Base-by-base conservation (phyloP, 192 early-diverging fungal genomes). In the Backusella tarrabulga region DNA sequence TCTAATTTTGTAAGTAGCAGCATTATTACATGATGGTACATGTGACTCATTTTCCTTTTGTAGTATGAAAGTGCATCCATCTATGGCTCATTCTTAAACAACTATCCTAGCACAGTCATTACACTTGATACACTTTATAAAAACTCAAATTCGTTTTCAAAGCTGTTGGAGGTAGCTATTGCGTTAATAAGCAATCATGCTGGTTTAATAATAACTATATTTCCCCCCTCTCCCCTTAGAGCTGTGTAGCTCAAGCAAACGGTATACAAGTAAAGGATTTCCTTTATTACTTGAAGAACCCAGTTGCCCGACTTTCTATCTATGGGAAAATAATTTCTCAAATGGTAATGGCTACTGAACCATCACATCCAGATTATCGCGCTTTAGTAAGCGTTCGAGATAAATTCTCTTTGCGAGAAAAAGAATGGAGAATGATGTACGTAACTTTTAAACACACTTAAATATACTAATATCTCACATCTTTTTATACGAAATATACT, bases 61-160 rank as follows among this genome's bases (percentile, higher is more conserved):
- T 74, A 74, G 73, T 74, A 74, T 36, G 73, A 74, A 26, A 21
- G 35, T 6, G 12, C 21, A 1, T 52, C 73, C 14, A 35, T 41
- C 21, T 74, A 74, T 41, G 35, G 38, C 32, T 35, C 73, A 5
- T 63, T 66, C 23, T 29, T 66, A 60, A 74, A 74, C n/a, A 34
- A 66, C n/a, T 74, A 74, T 36, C 50, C 73, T 26, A 66, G 36
- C 23, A 66, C n/a, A 5, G 41, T 74, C 35, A 38, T 74, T 21
- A 66, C 73, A 17, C 56, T 74, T 38, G 73, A 74, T 40, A 40
- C 34, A 23, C 54, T 74, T 14, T 74, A 60, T 56, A 74, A 66
- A 56, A 41, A 70, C 34, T 63, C 73, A 15, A 32, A 38, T n/a
- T 60, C 56, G 14, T 74, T 74, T 66, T 7, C 54, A 34, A 74